These are phyloP conservation scores for Diversispora epigaea DNA, from an alignment of 192 early-diverging fungal species.

Conservation along the genomic window DNA sequence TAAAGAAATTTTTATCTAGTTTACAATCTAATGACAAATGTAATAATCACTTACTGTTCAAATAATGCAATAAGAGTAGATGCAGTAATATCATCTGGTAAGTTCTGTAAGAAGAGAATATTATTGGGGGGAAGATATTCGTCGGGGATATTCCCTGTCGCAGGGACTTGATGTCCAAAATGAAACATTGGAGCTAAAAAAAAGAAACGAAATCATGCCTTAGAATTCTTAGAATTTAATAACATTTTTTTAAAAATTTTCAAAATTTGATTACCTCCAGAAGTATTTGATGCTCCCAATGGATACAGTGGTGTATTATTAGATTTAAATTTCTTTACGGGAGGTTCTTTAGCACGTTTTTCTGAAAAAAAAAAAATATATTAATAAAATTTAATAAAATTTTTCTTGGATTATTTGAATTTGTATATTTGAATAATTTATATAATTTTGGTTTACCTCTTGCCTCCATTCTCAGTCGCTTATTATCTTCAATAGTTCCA, in stretches of 20 bases:
- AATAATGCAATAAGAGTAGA: constrained; percentile 68
- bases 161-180: constrained; percentile 34
- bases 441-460: constrained; percentile 53
- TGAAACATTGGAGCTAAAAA: constrained; percentile 22
- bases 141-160: constrained; percentile 53
- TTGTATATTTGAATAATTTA: too few relatives aligned
- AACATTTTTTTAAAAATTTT: background rate
- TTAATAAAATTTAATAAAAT: background rate
- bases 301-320: background rate
- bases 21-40: background rate
- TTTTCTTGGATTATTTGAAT: too few relatives aligned
- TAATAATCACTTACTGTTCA: constrained; percentile 57
- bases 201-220: background rate
- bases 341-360: constrained; percentile 33
- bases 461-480: constrained; percentile 54
- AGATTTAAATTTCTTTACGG: constrained; percentile 22
- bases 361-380: background rate
- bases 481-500: constrained; percentile 67
- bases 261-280: constrained; percentile 19
- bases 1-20: background rate
- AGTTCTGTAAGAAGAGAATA: constrained; percentile 90
- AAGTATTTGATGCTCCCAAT: background rate
- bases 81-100: constrained; percentile 72
- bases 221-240: background rate
- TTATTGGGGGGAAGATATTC: constrained; percentile 86